A percentile compares a stretch with the other conserved stretches of the same genome.
These are phyloP conservation scores for Phytophthora megakarya DNA, from an alignment of 352 stramenopile species.

Conservation along the genomic window DNA sequence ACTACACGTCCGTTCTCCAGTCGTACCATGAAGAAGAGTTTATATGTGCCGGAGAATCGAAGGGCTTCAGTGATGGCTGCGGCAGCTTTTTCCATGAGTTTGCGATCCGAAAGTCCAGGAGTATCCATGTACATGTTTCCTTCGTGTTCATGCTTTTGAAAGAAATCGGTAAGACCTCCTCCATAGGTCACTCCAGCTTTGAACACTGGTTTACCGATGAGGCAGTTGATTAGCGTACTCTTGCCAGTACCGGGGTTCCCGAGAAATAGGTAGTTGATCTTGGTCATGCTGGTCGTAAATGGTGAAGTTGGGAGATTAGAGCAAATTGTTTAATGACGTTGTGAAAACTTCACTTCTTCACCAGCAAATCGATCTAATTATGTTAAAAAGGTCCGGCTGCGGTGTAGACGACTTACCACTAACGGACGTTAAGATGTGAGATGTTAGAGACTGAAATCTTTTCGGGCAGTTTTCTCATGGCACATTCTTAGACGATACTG, in stretches of 20 bases:
- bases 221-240: conserved; percentile 37
- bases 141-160: conserved; percentile 17
- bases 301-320: no score
- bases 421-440: no score
- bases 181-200: conserved; percentile 16
- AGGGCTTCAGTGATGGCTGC: conserved; percentile 23
- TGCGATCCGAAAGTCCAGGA: conserved; percentile 15
- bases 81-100: background rate
- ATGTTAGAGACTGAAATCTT: no score
- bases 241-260: conserved; percentile 32
- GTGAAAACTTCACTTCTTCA: no score
- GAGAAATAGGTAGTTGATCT: conserved; percentile 19
- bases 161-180: conserved; percentile 15
- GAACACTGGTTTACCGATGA: conserved; percentile 12
- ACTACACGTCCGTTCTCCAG: conserved; percentile 30
- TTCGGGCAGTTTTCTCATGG: no score
- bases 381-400: no score
- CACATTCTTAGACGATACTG: no score
- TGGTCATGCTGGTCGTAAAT: background rate
- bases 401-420: no score
- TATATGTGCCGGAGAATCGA: conserved; percentile 19
- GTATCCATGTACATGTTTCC: conserved; percentile 35
- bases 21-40: conserved; percentile 37
- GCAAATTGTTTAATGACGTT: background rate
- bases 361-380: no score